Base-by-base conservation (phyloP, 306 rosid genomes). In the Cicer bijugum region DNA sequence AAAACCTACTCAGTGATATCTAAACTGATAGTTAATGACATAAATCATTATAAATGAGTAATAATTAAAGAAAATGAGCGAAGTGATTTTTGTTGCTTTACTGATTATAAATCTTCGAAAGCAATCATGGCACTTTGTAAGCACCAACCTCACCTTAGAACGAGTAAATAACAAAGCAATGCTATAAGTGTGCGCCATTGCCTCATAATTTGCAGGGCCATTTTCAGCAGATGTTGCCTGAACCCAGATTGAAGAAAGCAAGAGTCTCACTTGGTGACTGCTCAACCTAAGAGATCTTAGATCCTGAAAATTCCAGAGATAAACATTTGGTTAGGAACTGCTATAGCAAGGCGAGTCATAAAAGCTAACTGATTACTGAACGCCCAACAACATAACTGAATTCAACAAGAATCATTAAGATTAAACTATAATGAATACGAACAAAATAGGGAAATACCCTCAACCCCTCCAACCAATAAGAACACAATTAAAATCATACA, bases 181-280 rank as follows among this genome's bases (percentile, higher is more conserved):
- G 83, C 86, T 83, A 77, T 82, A 94, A 47, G 91, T 85, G 83
- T 90, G 91, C 38, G 97, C 99, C 99, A 94, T 89, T 61, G 99
- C 99, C 89, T 90, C 93, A 72, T 85, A 94, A 82, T 86, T 91
- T 77, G 92, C 91, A 74, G 95, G 97, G 60, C 72, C 82, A 77
- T 91, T 94, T 59, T 90, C 93, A 66, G 75, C 84, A 81, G 89
- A 87, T 64, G 93, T 86, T 80, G 97, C 97, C 89, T 94, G 99
- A 75, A 91, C 88, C 97, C 97, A 91, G 75, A 94, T 91, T 42
- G 91, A 94, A 47, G 97, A 91, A 81, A 94, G 97, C 89, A 94
- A 81, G 71, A 91, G 96, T 81, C 87, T 88, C 74, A 88, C 90
- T 88, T 94, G 99, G 84, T 89, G 96, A 88, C 97, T 87, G 82